Evolutionary conservation across 768 basidiomycete genomes (phyloP).

Genomic region (Fistulinella prunicolor): DNA sequence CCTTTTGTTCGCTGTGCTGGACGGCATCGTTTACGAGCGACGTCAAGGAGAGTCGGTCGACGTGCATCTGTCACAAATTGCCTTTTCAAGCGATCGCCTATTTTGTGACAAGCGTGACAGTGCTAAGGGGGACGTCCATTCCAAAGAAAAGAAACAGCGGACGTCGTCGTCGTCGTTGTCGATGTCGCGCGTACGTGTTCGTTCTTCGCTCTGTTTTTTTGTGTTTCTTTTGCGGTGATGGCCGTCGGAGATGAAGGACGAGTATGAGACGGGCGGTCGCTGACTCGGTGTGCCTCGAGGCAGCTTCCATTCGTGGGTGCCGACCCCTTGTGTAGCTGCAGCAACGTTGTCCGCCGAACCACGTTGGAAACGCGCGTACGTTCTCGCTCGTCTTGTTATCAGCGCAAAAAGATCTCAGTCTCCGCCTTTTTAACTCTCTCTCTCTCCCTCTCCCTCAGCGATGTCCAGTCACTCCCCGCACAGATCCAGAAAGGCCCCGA

Average conservation of each 20-base stretch:
- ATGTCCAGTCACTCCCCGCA: conserved; percentile 64
- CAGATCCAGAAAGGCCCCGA: conserved; percentile 52
- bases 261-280: neutral
- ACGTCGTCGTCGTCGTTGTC: no score
- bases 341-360: conserved; percentile 40
- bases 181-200: no score
- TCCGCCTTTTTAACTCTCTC: conserved; percentile 32
- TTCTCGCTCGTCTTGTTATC: conserved; percentile 30
- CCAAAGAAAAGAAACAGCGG: no score
- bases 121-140: neutral
- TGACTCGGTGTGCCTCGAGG: conserved; percentile 34
- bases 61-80: no score
- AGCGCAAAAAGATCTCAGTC: conserved; percentile 32
- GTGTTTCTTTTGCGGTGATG: neutral
- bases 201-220: no score
- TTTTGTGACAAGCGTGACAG: neutral
- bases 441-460: conserved; percentile 27
- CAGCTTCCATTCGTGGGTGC: conserved; percentile 53
- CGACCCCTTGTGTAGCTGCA: conserved; percentile 31
- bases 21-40: conserved; percentile 6
- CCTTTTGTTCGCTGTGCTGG: conserved; percentile 18
- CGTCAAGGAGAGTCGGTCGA: no score
- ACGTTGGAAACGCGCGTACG: conserved; percentile 68
- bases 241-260: no score
- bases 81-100: neutral